A percentile compares a stretch with the other conserved stretches of the same genome.
Conservation (phyloP, 345 rosid genomes). For the Brassica juncea region DNA sequence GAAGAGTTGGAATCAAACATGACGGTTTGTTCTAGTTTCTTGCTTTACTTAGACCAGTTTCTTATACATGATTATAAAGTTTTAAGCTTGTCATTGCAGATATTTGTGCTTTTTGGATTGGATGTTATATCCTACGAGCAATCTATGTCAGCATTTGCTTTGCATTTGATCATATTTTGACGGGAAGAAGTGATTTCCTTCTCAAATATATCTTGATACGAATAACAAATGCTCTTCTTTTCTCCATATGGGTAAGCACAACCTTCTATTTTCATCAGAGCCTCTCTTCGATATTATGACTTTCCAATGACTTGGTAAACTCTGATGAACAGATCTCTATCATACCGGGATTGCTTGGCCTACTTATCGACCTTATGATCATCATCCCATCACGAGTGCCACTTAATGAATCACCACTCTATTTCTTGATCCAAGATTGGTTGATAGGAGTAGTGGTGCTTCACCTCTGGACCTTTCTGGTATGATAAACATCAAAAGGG, state of each 20-base stretch:
- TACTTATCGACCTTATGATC: constrained; percentile 26
- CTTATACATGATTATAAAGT: neutral
- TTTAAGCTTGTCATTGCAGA: constrained; percentile 10
- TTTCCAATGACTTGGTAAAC: neutral
- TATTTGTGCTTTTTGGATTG: constrained; percentile 14
- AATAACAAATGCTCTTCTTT: neutral
- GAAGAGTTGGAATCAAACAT: neutral
- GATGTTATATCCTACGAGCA: constrained; percentile 5
- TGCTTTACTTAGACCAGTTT: neutral
- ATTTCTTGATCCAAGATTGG: constrained; percentile 25
- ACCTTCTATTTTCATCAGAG: neutral
- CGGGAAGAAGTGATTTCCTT: constrained; percentile 17
- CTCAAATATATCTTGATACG: constrained; percentile 2
- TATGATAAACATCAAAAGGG: constrained; percentile 4
- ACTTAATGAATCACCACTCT: constrained; percentile 18
- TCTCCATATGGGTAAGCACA: constrained; percentile 27
- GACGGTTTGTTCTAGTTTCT: constrained; percentile 23
- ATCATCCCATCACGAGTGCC: constrained; percentile 29
- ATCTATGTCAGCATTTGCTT: constrained; percentile 1
- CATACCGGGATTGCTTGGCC: neutral
- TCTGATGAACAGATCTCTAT: constrained; percentile 16
- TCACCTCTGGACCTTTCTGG: constrained; percentile 20
- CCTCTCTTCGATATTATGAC: neutral
- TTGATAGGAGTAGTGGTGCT: constrained; percentile 22
- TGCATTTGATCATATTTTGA: constrained; percentile 15